Conservation (phyloP, 345 rosid genomes). For the Citrus maxima region DNA sequence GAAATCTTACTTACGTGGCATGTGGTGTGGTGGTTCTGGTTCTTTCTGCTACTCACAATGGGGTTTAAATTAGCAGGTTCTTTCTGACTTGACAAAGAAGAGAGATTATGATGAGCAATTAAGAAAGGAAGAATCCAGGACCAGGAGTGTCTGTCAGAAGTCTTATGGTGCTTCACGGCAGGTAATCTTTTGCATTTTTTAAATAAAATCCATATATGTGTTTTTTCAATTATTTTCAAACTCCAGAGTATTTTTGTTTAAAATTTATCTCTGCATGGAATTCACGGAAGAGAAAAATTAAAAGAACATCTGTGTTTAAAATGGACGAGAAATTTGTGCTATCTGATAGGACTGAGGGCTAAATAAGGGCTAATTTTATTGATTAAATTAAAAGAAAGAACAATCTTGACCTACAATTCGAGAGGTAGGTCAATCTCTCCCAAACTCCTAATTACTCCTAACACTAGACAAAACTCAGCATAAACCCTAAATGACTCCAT, state of each 20-base stretch:
- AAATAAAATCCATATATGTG: background rate
- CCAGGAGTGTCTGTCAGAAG: constrained; percentile 70
- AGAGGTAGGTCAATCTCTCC: no score
- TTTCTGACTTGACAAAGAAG: constrained; percentile 82
- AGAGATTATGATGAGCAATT: constrained; percentile 91
- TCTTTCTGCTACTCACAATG: constrained; percentile 11
- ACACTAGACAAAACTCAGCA: no score
- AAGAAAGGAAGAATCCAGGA: constrained; percentile 72
- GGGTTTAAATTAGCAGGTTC: constrained; percentile 50
- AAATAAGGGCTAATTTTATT: no score
- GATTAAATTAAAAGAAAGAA: no score
- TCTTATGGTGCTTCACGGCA: constrained; percentile 48
- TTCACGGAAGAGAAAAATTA: background rate
- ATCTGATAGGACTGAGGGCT: no score
- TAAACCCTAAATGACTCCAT: no score
- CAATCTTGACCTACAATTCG: no score
- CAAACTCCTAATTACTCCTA: no score
- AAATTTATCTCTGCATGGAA: background rate
- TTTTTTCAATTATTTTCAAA: background rate
- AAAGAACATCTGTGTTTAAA: background rate
- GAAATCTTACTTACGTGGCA: background rate
- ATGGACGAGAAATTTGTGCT: background rate
- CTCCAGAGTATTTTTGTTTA: background rate
- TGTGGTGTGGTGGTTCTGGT: constrained; percentile 1
- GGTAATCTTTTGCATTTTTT: constrained; percentile 38